phyloP scores from a whole-genome alignment of 495 filamentous ascomycete species.

The Cryomyces antarcticus region DNA sequence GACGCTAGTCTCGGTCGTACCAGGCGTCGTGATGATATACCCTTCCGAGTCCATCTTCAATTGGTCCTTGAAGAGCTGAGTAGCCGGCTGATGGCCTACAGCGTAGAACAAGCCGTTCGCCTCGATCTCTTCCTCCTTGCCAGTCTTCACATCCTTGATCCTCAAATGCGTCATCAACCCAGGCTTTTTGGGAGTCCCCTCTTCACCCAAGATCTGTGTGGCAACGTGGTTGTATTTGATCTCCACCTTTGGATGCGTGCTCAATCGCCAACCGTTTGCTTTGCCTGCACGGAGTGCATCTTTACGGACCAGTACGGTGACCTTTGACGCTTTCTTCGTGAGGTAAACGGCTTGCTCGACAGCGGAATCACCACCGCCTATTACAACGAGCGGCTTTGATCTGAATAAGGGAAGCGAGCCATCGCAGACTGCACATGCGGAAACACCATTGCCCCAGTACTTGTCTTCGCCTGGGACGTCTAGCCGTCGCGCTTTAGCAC shows the following conservation, averaged over 20 bases:
- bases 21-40: constrained; percentile 77
- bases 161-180: constrained; percentile 71
- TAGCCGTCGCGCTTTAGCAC: constrained; percentile 71
- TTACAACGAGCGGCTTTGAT: constrained; percentile 85
- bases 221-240: constrained; percentile 71
- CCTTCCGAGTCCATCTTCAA: constrained; percentile 67
- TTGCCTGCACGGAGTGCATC: constrained; percentile 71
- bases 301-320: constrained; percentile 78
- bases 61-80: constrained; percentile 65
- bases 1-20: constrained; percentile 70
- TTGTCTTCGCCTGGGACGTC: constrained; percentile 73
- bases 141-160: constrained; percentile 59
- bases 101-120: constrained; percentile 96
- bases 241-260: constrained; percentile 68
- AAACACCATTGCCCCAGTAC: constrained; percentile 94
- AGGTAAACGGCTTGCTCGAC: constrained; percentile 96
- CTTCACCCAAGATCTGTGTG: constrained; percentile 64
- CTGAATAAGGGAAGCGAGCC: constrained; percentile 94
- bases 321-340: constrained; percentile 88
- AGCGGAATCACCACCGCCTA: constrained; percentile 90
- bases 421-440: constrained; percentile 93
- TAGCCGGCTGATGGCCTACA: constrained; percentile 91
- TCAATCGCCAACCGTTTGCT: constrained; percentile 76
- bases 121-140: constrained; percentile 58
- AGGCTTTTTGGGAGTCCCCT: constrained; percentile 24